Evolutionary conservation across 768 basidiomycete genomes (phyloP).

Genomic region (Pleurotus tuber-regium): DNA sequence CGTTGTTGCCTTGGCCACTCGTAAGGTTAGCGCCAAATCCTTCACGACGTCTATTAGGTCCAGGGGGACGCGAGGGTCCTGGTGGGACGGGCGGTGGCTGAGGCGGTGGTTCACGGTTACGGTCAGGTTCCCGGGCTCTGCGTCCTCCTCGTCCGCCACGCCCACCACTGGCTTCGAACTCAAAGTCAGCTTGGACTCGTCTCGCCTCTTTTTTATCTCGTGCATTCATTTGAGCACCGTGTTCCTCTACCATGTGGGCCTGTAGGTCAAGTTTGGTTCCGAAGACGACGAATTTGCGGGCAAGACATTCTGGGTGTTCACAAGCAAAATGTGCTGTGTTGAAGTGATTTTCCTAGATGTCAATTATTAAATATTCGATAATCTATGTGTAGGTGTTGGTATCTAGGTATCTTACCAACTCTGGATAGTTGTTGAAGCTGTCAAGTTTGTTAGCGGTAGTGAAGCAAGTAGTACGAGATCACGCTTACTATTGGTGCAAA

Average conservation of each 20-base stretch:
- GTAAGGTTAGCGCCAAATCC: slow-evolving; percentile 65
- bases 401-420: slow-evolving; percentile 47
- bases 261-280: slow-evolving; percentile 83
- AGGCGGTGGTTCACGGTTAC: slow-evolving; percentile 49
- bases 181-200: slow-evolving; percentile 70
- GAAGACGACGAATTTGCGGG: slow-evolving; percentile 95
- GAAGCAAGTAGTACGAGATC: slow-evolving; percentile 1
- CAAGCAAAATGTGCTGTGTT: slow-evolving; percentile 78
- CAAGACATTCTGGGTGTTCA: slow-evolving; percentile 66
- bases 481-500: slow-evolving; percentile 80
- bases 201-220: slow-evolving; percentile 68
- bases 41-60: slow-evolving; percentile 50
- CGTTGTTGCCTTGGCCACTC: slow-evolving; percentile 14
- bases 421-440: slow-evolving; percentile 80
- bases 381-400: neutral
- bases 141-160: slow-evolving; percentile 42
- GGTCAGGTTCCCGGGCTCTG: slow-evolving; percentile 39
- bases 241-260: slow-evolving; percentile 86
- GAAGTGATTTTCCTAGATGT: slow-evolving; percentile 69
- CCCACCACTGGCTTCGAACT: slow-evolving; percentile 47
- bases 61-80: slow-evolving; percentile 21
- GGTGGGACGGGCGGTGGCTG: slow-evolving; percentile 24
- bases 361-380: slow-evolving; percentile 2
- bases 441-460: neutral
- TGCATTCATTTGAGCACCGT: slow-evolving; percentile 70